Evolutionary conservation across 345 rosid genomes (phyloP).

Genomic region (Aurinia saxatilis): DNA sequence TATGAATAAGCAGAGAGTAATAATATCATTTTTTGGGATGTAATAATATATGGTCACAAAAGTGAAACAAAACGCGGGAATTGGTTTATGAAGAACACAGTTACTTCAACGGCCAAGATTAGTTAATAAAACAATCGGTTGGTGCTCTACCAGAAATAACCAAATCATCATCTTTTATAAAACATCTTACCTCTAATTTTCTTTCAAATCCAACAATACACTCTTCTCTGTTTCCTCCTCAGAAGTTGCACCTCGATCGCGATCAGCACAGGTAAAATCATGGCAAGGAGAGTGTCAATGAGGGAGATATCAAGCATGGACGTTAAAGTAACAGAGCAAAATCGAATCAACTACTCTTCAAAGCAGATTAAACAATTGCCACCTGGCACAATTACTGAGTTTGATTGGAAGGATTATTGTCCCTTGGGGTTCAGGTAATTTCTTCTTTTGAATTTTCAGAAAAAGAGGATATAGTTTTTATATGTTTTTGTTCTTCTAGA

Average conservation of each 20-base stretch:
- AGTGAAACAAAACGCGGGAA: slow-evolving; percentile 17
- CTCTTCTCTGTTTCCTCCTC: neutral
- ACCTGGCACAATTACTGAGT: slow-evolving; percentile 25
- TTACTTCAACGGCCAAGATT: slow-evolving; percentile 2
- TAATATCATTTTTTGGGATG: neutral
- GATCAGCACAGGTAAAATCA: too few relatives aligned
- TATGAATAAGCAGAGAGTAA: neutral
- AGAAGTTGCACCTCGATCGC: too few relatives aligned
- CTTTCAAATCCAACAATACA: neutral
- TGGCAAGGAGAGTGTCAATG: slow-evolving; percentile 12
- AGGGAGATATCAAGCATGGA: slow-evolving; percentile 24
- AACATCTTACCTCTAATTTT: neutral
- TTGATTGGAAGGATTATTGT: slow-evolving; percentile 47
- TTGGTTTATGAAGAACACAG: slow-evolving; percentile 6
- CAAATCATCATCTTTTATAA: neutral
- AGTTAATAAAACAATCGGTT: slow-evolving; percentile 15
- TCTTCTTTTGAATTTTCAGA: neutral
- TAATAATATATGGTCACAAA: too few relatives aligned
- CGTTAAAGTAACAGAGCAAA: slow-evolving; percentile 20
- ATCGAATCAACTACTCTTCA: slow-evolving; percentile 23
- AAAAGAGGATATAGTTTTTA: neutral
- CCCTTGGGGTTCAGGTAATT: slow-evolving; percentile 47
- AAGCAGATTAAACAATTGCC: slow-evolving; percentile 21
- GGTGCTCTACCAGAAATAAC: slow-evolving; percentile 6
- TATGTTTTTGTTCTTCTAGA: slow-evolving; percentile 20